Evolutionary conservation across 75 land plant genomes (phyloP).

Genomic region (Adiantum capillusveneris): DNA sequence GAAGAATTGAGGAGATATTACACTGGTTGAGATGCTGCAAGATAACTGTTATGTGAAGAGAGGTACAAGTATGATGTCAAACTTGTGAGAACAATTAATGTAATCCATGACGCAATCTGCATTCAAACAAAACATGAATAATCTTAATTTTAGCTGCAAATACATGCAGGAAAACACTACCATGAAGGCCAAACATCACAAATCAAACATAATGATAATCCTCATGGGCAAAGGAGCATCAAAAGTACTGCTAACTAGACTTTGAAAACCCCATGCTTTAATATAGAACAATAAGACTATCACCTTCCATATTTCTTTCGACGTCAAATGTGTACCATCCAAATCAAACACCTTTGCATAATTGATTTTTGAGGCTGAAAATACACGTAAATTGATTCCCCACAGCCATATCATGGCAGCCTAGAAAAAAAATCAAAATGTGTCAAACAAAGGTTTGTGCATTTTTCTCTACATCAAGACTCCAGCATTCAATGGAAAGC

Average conservation of each 20-base stretch:
- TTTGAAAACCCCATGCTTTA: too few relatives aligned
- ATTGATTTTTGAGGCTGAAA: slow-evolving; percentile 56
- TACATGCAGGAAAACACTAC: too few relatives aligned
- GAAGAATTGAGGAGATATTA: slow-evolving; percentile 40
- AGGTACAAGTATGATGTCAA: slow-evolving; percentile 90
- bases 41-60: slow-evolving; percentile 64
- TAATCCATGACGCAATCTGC: slow-evolving; percentile 95
- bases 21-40: slow-evolving; percentile 97
- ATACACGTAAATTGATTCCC: slow-evolving; percentile 91
- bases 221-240: too few relatives aligned
- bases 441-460: too few relatives aligned
- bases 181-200: too few relatives aligned
- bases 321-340: slow-evolving; percentile 80
- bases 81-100: slow-evolving; percentile 79
- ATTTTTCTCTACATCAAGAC: too few relatives aligned
- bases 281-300: too few relatives aligned
- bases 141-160: too few relatives aligned
- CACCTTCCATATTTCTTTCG: slow-evolving; percentile 96
- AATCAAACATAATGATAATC: too few relatives aligned
- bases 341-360: slow-evolving; percentile 93
- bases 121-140: neutral
- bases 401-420: slow-evolving; percentile 92
- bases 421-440: slow-evolving; percentile 40
- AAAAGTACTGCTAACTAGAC: too few relatives aligned
- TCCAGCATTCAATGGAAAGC: neutral